Conservation (phyloP, 495 filamentous ascomycete species). For the Tuber calosporum region DNA sequence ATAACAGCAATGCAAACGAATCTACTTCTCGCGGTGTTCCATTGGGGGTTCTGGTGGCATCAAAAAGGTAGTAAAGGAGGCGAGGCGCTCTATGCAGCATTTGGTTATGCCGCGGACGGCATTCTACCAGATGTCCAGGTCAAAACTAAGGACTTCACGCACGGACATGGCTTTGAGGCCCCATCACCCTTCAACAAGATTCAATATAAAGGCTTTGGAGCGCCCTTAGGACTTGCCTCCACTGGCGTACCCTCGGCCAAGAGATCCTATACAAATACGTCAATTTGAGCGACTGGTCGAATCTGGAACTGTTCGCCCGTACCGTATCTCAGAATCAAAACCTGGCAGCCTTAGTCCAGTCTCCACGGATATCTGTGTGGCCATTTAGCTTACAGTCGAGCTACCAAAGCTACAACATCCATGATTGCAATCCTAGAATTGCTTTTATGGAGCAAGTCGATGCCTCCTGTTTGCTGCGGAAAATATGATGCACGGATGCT, state of each 20-base stretch:
- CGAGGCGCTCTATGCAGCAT: conserved; percentile 20
- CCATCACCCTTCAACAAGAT: conserved; percentile 23
- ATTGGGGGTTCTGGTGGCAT: conserved; percentile 4
- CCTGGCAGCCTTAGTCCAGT: background rate
- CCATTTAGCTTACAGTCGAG: background rate
- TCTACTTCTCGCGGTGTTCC: background rate
- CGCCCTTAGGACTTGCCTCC: conserved; percentile 22
- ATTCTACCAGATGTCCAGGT: conserved; percentile 31
- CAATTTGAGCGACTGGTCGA: conserved; percentile 23
- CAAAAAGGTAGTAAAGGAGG: conserved; percentile 15
- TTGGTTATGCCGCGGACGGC: conserved; percentile 30
- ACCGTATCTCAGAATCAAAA: conserved; percentile 2
- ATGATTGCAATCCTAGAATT: background rate
- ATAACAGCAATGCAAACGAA: background rate
- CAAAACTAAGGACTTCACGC: conserved; percentile 32
- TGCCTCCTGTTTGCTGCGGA: background rate
- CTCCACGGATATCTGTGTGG: background rate
- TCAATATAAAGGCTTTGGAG: conserved; percentile 24
- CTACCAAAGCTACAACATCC: background rate
- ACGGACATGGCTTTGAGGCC: conserved; percentile 26
- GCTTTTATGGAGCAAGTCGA: background rate
- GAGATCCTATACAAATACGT: conserved; percentile 32
- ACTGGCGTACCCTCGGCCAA: conserved; percentile 28
- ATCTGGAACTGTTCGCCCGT: conserved; percentile 22
- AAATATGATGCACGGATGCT: background rate